A percentile compares a stretch with the other conserved stretches of the same genome.
Conservation (phyloP, 2,329 filamentous ascomycete genomes). For the Monosporascus sp. region DNA sequence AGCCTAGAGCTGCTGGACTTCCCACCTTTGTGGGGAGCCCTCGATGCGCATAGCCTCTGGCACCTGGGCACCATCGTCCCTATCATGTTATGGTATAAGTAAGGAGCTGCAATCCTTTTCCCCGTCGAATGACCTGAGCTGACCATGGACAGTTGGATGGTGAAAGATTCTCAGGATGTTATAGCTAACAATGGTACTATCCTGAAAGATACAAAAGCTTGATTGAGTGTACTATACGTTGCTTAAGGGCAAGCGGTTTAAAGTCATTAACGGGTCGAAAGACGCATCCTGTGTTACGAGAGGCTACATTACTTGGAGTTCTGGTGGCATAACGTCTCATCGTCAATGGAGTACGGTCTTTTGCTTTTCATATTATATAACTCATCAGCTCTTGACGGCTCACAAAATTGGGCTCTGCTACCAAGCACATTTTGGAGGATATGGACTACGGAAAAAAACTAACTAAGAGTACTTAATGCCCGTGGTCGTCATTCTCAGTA, state of each 20-base stretch:
- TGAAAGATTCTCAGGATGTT: constrained; percentile 81
- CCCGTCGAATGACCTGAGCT: constrained; percentile 15
- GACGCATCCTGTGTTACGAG: no score
- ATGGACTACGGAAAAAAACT: no score
- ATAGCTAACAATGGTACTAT: constrained; percentile 46
- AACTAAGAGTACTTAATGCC: no score
- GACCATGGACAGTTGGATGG: constrained; percentile 60
- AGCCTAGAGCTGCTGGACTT: constrained; percentile 94
- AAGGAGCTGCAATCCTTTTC: constrained; percentile 35
- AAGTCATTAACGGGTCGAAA: no score
- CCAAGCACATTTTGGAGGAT: no score
- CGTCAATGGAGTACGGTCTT: neutral
- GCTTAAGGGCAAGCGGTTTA: no score
- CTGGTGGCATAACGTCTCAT: neutral
- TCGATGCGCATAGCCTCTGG: constrained; percentile 96
- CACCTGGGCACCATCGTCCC: constrained; percentile 89
- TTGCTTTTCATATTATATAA: no score
- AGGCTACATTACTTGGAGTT: neutral
- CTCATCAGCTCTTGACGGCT: no score
- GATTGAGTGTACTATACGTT: constrained; percentile 8
- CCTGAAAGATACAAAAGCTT: constrained; percentile 63
- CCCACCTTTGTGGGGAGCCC: constrained; percentile 69
- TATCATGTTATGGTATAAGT: constrained; percentile 92
- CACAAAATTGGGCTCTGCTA: no score
- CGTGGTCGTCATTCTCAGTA: no score